Evolutionary conservation across 345 rosid species (phyloP), one percentile per base, ranked within the genome.

Genomic region (Raphanus sativus): DNA sequence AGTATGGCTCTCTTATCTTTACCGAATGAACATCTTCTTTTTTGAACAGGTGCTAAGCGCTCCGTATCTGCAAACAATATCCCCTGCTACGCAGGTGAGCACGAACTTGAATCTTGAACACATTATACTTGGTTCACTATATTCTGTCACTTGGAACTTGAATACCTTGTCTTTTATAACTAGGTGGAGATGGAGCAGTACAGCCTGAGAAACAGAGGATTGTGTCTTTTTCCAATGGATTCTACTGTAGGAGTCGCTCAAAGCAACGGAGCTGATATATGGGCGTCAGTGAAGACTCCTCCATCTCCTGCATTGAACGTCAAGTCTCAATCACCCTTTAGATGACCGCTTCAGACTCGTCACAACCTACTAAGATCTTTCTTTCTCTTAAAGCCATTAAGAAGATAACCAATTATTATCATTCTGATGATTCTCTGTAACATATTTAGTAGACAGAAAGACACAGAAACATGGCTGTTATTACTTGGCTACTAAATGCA

Each of bases 191-290:
- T 75, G 8, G 92, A 83, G 73, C 83, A 81, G 62, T 85, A 84
- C 83, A 83, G 85, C 74, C 84, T 95, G 77, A 84, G 87, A 82
- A 89, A 73, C 81, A 83, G 89, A 83, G 98, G 99, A 30, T 74
- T 95, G n/a, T 92, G 96, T 78, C 89, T 92, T 1, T 90, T 89
- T 61, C 99, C 99, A 1, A 78, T 86, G 76, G 89, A 94, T 38
- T 86, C 65, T 73, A 89, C 98, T 0, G 85, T 70, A 0, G 98
- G 91, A 77, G 87, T 92, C 77, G 92, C 94, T 54, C 83, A 85
- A 52, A 90, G 93, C 86, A 95, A 95, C 13, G 99, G 99, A 6
- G 99, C 99, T 4, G 99, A 95, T 82, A 82, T 95, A 5, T 95
- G 99, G 99, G 98, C 99, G 0, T 94, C 98, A 2, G 90, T 89